Conservation (phyloP, 2,329 filamentous ascomycete genomes). For the Zalaria obscura region DNA sequence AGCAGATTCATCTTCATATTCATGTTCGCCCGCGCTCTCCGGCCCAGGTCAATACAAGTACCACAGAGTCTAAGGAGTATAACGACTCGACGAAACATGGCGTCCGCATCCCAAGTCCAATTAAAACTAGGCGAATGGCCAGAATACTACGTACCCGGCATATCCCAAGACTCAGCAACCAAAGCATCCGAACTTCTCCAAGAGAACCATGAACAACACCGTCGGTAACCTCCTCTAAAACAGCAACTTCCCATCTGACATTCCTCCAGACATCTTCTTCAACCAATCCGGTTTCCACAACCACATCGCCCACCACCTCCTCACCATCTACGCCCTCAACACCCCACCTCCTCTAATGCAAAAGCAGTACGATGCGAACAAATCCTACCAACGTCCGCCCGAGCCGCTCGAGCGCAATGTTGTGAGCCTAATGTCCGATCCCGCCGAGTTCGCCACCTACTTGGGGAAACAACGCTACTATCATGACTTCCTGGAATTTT, state of each 20-base stretch:
- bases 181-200: slow-evolving; percentile 57
- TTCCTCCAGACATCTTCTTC: slow-evolving; percentile 56
- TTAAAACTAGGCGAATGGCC: slow-evolving; percentile 30
- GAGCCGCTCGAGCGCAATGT: slow-evolving; percentile 31
- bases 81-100: slow-evolving; percentile 23
- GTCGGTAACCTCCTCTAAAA: neutral
- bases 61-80: too few species aligned
- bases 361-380: slow-evolving; percentile 50
- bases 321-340: slow-evolving; percentile 63
- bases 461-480: slow-evolving; percentile 55
- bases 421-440: slow-evolving; percentile 43
- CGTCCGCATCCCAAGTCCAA: slow-evolving; percentile 32
- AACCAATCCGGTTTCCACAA: slow-evolving; percentile 64
- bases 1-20: too few species aligned
- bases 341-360: slow-evolving; percentile 47
- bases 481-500: slow-evolving; percentile 62
- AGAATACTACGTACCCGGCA: slow-evolving; percentile 29
- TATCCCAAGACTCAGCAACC: slow-evolving; percentile 44
- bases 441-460: slow-evolving; percentile 39
- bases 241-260: neutral
- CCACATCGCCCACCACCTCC: slow-evolving; percentile 66
- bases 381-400: slow-evolving; percentile 47
- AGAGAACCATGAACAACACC: slow-evolving; percentile 57
- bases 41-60: too few species aligned
- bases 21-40: too few species aligned